Percentiles rank a stretch among this genome's conserved stretches.
Evolutionary conservation across 2,329 filamentous ascomycete genomes (phyloP).

Genomic region (Mariannaea elegans): DNA sequence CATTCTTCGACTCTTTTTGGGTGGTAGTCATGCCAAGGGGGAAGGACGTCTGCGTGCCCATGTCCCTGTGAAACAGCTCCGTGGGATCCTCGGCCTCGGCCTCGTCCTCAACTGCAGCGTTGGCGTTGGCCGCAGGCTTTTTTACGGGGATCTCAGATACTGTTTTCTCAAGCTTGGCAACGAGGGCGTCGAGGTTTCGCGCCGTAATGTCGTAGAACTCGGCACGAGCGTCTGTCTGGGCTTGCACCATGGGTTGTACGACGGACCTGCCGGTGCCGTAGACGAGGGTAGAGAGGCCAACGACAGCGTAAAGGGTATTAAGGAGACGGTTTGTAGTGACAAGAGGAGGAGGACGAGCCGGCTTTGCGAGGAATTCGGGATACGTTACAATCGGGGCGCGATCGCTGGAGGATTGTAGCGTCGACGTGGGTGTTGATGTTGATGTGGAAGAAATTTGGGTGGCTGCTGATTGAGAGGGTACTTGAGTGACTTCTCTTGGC

Average conservation of each 20-base stretch:
- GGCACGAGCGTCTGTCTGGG: constrained; percentile 59
- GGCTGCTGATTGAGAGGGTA: constrained; percentile 17
- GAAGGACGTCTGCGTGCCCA: constrained; percentile 78
- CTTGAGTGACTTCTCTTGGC: constrained; percentile 20
- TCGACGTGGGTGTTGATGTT: constrained; percentile 33
- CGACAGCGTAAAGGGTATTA: constrained; percentile 66
- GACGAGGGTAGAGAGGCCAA: constrained; percentile 66
- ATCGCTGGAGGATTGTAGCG: constrained; percentile 50
- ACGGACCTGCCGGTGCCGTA: constrained; percentile 78
- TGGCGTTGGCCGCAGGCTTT: constrained; percentile 24
- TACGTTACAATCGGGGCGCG: constrained; percentile 73
- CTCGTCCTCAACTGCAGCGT: constrained; percentile 44
- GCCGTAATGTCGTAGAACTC: constrained; percentile 62
- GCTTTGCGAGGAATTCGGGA: constrained; percentile 72
- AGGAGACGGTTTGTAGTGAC: constrained; percentile 68
- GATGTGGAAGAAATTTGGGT: constrained; percentile 27
- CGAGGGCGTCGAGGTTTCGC: constrained; percentile 55
- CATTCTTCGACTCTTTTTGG: constrained; percentile 20
- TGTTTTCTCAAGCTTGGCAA: constrained; percentile 60
- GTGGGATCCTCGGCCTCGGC: constrained; percentile 71
- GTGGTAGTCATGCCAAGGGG: constrained; percentile 32
- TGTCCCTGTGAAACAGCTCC: constrained; percentile 83
- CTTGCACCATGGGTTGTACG: constrained; percentile 68
- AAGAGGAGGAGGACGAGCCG: constrained; percentile 65
- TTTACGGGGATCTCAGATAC: constrained; percentile 68